Evolutionary conservation across 2,329 filamentous ascomycete genomes (phyloP).

Genomic region (Graphiopsis chlorocephala): DNA sequence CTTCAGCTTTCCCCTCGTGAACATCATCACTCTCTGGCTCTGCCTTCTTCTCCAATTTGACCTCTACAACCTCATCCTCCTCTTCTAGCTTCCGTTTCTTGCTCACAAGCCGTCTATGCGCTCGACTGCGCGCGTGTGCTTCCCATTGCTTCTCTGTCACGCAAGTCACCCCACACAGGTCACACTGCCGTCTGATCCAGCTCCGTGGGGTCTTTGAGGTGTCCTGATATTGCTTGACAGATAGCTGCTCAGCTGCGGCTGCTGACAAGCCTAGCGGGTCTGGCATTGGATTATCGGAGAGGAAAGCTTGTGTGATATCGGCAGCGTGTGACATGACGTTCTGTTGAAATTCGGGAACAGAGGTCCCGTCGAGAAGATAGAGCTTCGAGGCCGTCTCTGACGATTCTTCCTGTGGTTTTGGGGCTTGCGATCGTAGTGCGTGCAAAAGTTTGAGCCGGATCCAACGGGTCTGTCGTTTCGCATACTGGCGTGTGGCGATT

Average conservation of each 20-base stretch:
- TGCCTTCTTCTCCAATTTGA: background rate
- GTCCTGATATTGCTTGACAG: slow-evolving; percentile 53
- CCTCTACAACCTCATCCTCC: background rate
- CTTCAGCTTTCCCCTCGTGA: background rate
- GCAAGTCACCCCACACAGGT: slow-evolving; percentile 62
- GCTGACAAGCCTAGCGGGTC: slow-evolving; percentile 54
- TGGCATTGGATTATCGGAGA: slow-evolving; percentile 55
- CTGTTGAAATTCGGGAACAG: slow-evolving; percentile 59
- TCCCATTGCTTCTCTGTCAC: slow-evolving; percentile 58
- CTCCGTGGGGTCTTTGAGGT: slow-evolving; percentile 42
- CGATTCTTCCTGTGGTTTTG: background rate
- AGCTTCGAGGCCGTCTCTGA: slow-evolving; percentile 50
- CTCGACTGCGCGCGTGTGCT: slow-evolving; percentile 54
- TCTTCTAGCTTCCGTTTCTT: slow-evolving; percentile 21
- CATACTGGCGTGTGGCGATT: slow-evolving; percentile 81
- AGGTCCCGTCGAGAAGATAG: slow-evolving; percentile 78
- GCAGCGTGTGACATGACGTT: slow-evolving; percentile 66
- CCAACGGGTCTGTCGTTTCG: slow-evolving; percentile 80
- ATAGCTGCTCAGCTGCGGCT: slow-evolving; percentile 56
- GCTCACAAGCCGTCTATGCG: slow-evolving; percentile 45
- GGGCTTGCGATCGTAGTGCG: background rate
- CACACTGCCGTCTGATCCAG: slow-evolving; percentile 61
- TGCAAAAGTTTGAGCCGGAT: slow-evolving; percentile 70
- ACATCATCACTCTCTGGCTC: background rate
- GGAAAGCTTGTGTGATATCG: slow-evolving; percentile 60